Base-by-base conservation (phyloP, 345 rosid species). In the Bruguiera gymnorhiza region DNA sequence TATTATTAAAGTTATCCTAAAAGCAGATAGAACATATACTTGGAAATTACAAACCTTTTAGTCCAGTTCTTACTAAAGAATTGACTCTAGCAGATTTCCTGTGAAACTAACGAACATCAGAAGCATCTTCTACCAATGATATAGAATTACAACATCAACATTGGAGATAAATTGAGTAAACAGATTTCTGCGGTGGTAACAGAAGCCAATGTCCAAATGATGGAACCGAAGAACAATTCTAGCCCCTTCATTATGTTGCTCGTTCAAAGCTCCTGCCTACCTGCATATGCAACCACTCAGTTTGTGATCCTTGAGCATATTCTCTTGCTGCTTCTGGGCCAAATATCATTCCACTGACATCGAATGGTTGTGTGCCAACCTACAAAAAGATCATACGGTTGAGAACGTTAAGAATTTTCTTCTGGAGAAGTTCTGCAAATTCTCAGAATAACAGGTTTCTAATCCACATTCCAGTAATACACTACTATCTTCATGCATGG, bases 261-360 rank as follows among this genome's bases (percentile, higher is more conserved):
- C 93, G 79, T 72, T 92, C 84, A 57, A 79, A 85, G 81, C 74
- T 78, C 67, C 89, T 86, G 29, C 91, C 90, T 30, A 78, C 83
- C 78, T 91, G 98, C 96, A 90, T 89, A 64, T 90, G 96, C 30
- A 92, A 82, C 97, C 97, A 95, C 55, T 91, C 90, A 0, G 87
- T 70, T 58, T 81, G 90, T 10, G 88, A 70, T 69, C 84, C 88
- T 76, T 88, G 87, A 26, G 75, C 75, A 73, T 78, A 86, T 32
- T 86, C 94, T 66, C 85, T 83, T 19, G 82, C 74, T 75, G 78
- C 82, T 82, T 88, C 96, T 62, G 90, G 76, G 51, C 85, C 86
- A 21, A 82, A 91, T 72, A 91, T 76, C 79, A 83, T 83, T 68
- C 88, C 88, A 11, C 84, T 68, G 55, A 82, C 83, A 31, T 87